phyloP scores from a whole-genome alignment of 805 yeast species.

The Candida insectalens region DNA sequence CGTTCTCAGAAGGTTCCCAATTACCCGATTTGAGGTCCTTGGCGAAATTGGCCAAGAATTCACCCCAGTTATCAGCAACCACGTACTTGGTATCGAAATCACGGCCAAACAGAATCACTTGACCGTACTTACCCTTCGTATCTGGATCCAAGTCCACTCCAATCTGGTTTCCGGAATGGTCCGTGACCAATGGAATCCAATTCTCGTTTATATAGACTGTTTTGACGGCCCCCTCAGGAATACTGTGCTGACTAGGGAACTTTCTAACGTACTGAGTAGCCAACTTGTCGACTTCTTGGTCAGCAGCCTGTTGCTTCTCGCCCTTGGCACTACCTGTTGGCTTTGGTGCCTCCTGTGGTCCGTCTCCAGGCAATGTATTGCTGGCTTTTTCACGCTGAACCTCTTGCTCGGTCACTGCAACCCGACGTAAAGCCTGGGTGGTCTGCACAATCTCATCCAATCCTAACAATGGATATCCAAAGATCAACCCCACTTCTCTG shows the following conservation, averaged over 20 bases:
- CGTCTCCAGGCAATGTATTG: neutral
- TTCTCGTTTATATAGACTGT: constrained; percentile 67
- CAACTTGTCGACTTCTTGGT: neutral
- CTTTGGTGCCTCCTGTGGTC: neutral
- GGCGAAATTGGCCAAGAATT: constrained; percentile 67
- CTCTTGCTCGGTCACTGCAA: constrained; percentile 25
- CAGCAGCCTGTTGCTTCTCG: too few species aligned
- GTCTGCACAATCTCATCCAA: constrained; percentile 67
- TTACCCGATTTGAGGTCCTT: constrained; percentile 74
- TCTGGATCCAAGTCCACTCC: constrained; percentile 83
- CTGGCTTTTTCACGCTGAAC: constrained; percentile 23
- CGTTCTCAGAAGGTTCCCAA: constrained; percentile 53
- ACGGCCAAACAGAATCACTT: constrained; percentile 82
- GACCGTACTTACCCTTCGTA: constrained; percentile 65
- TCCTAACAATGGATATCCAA: constrained; percentile 69
- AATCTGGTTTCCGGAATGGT: constrained; percentile 78
- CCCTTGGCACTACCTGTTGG: too few species aligned
- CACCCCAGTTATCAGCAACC: constrained; percentile 81
- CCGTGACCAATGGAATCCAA: constrained; percentile 88
- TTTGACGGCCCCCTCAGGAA: constrained; percentile 67
- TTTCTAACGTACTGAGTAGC: constrained; percentile 25
- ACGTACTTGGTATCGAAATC: constrained; percentile 83
- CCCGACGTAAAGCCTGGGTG: constrained; percentile 76
- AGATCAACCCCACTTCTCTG: constrained; percentile 59
- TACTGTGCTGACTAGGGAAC: constrained; percentile 45